phyloP scores from a whole-genome alignment of 768 basidiomycete species.

The Hirschioporus abietinus region DNA sequence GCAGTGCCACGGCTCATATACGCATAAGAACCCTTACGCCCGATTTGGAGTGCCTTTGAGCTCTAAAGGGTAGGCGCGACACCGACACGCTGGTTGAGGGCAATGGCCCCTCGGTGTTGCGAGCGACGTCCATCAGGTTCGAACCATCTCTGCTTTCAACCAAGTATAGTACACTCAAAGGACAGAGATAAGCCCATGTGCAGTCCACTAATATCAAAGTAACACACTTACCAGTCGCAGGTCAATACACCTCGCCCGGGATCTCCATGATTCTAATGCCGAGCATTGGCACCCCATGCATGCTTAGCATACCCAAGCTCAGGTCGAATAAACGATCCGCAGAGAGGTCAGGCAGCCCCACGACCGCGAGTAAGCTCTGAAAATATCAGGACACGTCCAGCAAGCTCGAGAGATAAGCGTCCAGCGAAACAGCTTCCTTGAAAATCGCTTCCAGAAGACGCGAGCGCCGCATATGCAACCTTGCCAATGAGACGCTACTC shows the following conservation, averaged over 20 bases:
- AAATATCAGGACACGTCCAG: background rate
- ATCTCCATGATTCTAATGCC: background rate
- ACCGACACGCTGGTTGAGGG: background rate
- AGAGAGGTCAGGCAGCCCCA: background rate
- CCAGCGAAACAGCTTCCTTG: background rate
- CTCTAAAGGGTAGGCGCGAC: background rate
- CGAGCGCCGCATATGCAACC: background rate
- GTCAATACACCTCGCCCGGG: background rate
- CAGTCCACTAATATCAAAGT: background rate
- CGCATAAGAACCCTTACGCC: background rate
- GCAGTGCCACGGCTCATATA: background rate
- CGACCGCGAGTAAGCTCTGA: background rate
- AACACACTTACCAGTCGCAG: background rate
- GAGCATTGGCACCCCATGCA: background rate
- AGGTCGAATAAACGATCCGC: background rate
- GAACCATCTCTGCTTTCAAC: background rate
- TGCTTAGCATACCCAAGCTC: background rate
- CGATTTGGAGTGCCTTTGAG: background rate
- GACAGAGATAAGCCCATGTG: background rate
- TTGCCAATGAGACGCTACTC: background rate
- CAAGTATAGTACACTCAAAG: conserved; percentile 1
- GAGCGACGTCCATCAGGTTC: background rate
- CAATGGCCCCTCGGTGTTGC: background rate
- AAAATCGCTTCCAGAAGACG: background rate
- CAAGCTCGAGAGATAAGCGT: background rate